Evolutionary conservation across 2,329 filamentous ascomycete genomes (phyloP).

Genomic region (Huntiella savannae): DNA sequence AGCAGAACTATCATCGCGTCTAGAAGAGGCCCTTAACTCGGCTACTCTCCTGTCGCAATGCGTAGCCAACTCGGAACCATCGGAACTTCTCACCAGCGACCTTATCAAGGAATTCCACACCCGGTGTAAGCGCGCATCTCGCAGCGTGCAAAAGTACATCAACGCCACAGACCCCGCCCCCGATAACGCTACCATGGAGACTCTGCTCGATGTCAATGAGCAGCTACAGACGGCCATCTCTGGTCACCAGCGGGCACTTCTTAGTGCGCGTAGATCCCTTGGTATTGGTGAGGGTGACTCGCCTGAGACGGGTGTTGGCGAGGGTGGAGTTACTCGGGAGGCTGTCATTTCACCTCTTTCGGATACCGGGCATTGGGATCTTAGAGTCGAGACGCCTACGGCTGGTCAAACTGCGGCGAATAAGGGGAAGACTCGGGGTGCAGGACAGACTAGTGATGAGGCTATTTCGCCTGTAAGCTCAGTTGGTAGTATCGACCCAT

Average conservation of each 20-base stretch:
- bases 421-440: background rate
- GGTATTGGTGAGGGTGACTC: conserved; percentile 19
- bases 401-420: background rate
- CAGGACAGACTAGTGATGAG: background rate
- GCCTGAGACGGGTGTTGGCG: conserved; percentile 12
- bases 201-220: conserved; percentile 85
- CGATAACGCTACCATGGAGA: conserved; percentile 87
- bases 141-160: conserved; percentile 75
- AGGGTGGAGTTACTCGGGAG: background rate
- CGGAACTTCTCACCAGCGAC: conserved; percentile 65
- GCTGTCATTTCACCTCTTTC: background rate
- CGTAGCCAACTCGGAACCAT: conserved; percentile 62
- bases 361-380: background rate
- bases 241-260: conserved; percentile 64
- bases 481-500: background rate
- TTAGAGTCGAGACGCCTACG: background rate
- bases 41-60: conserved; percentile 86
- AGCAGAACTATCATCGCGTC: conserved; percentile 57
- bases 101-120: conserved; percentile 82
- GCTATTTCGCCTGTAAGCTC: background rate
- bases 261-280: conserved; percentile 39
- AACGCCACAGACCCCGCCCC: conserved; percentile 56
- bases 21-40: conserved; percentile 80
- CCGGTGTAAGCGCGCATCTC: conserved; percentile 62
- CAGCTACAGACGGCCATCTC: conserved; percentile 66